Evolutionary conservation across 164 flowering plant species (phyloP), one percentile per base, ranked within the genome.

Genomic region (Vitis amurensis): DNA sequence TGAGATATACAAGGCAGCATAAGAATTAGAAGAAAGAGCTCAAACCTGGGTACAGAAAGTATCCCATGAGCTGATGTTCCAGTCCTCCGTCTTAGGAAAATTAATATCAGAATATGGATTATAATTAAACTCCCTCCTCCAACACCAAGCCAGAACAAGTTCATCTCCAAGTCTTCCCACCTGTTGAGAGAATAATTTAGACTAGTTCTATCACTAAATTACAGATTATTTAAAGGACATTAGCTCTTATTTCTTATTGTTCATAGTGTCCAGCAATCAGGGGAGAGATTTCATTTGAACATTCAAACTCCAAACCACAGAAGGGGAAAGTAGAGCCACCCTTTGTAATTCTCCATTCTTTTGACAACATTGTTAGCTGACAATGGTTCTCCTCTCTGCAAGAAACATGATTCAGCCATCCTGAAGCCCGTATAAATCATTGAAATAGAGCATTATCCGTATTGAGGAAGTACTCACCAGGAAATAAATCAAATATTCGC

Each of bases 131-230:
- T 63, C 3, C 85, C 79, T 23, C 83, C 79, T 55, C 81, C 87
- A 4, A 78, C 59, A 55, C 84, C 85, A 68, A 88, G 86, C 89
- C 91, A 86, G 80, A 86, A 82, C 76, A 86, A 71, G 80, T 86
- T 88, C 88, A 78, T 85, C 77, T 76, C 76, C 70, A 86, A 72
- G 70, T 88, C 90, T 31, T 74, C 61, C 89, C 92, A 88, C 70
- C 89, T 88, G 79, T 74, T 55, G 17, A 68, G 47, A 59, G 16
- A 68, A 59, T n/a, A 61, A 60, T 9, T 9, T 60, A 29, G 17
- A 37, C 44, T 3, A 50, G 4, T 30, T 61, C 1, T 9, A 14
- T 67, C 51, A 12, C 16, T 48, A 8, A 37, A 3, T 52, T 44
- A 16, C 50, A 31, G 37, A 6, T 48, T 44, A 55, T n/a, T 31